Base-by-base conservation (phyloP, 1,139 yeast species). In the Geotrichum candidum region DNA sequence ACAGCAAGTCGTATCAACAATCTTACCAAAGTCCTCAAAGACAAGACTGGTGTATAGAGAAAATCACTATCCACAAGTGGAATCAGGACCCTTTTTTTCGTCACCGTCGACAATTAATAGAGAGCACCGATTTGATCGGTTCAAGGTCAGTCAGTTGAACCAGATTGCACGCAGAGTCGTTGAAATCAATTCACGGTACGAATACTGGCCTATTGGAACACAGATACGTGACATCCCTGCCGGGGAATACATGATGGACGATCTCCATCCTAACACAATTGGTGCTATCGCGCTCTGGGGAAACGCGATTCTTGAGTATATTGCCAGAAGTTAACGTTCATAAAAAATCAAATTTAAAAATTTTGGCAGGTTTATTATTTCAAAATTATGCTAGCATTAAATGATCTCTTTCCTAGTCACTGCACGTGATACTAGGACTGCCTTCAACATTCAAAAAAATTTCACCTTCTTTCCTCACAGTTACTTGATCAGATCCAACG, bases 211-310 rank as follows among this genome's bases (percentile, higher is more conserved):
- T 23, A 61, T 65, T 31, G 67, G 67, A 15, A 48, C 48, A 13
- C 58, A 55, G 50, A 60, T 63, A 6, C 54, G 65, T 3, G 63
- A 60, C 57, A 53, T 65, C 9, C 66, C 65, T 29, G 62, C 38
- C 13, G 61, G 58, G 33, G 59, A 59, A 51, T 65, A 55, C 58
- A 65, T 65, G 64, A 51, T 58, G 35, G 65, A 63, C 46, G 67
- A 63, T 54, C 48, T 63, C 13, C 65, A 63, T 46, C 64, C 64
- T 7, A 63, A 61, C 9, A 55, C 57, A 9, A 61, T 59, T 31
- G 65, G 64, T 9, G 62, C 64, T 9, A 57, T 62, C 10, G 59
- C 61, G 46, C 59, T 63, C n/a, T 63, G 65, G 65, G 65, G 65
- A 27, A 60, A 58, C 57, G 58, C 62, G 29, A 57, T 63, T 51